phyloP scores from a whole-genome alignment of 805 yeast genomes.

The Metschnikowia orientalis region DNA sequence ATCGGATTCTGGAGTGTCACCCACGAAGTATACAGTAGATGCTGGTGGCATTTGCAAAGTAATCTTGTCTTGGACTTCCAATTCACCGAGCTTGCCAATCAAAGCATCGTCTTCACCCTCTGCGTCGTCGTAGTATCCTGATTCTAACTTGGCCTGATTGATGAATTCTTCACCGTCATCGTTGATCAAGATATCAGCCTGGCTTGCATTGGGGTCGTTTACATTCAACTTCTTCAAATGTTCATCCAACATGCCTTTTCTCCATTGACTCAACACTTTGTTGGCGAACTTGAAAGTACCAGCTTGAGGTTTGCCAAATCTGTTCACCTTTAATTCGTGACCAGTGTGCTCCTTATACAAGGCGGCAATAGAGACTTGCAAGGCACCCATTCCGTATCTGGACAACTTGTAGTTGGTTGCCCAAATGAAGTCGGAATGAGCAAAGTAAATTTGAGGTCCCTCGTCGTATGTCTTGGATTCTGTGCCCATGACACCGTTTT shows the following conservation, averaged over 20 bases:
- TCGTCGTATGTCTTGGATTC: conserved; percentile 63
- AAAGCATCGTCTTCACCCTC: conserved; percentile 31
- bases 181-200: conserved; percentile 40
- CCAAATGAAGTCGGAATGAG: conserved; percentile 92
- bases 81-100: conserved; percentile 18
- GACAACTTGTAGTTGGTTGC: conserved; percentile 80
- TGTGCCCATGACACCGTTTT: conserved; percentile 83
- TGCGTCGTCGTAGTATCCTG: conserved; percentile 27
- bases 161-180: conserved; percentile 43
- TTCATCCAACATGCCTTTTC: conserved; percentile 70
- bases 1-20: conserved; percentile 88
- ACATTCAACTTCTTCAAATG: conserved; percentile 55
- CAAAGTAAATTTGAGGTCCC: conserved; percentile 81
- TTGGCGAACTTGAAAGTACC: conserved; percentile 84
- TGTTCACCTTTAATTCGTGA: conserved; percentile 67
- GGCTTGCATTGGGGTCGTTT: conserved; percentile 39
- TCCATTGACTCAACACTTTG: conserved; percentile 71
- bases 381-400: conserved; percentile 92
- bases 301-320: conserved; percentile 87
- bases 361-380: conserved; percentile 84
- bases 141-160: conserved; percentile 39
- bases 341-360: conserved; percentile 83
- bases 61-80: conserved; percentile 31
- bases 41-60: conserved; percentile 71
- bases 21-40: conserved; percentile 81